Percentiles rank a stretch among this genome's conserved stretches.
Evolutionary conservation across 371 early-diverging fungal genomes (phyloP).

Genomic region (Gilbertella persicaria): DNA sequence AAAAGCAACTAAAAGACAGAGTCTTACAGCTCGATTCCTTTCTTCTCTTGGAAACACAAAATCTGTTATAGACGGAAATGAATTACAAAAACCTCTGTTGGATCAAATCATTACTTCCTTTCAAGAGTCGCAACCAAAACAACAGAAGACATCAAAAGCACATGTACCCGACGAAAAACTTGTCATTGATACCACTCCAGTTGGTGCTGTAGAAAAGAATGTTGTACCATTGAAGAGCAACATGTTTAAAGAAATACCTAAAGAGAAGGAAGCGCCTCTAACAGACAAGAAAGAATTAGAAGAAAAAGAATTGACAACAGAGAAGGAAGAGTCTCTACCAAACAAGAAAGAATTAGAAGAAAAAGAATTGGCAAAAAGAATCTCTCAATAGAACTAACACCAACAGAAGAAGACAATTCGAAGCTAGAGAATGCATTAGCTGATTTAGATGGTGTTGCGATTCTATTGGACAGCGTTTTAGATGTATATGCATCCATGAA

Average conservation of each 20-base stretch:
- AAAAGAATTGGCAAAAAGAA: not conserved
- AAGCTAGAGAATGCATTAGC: conserved; percentile 23
- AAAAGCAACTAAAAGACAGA: conserved; percentile 46
- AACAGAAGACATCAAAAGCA: too few species aligned
- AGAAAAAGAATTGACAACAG: too few species aligned
- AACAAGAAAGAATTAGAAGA: not conserved
- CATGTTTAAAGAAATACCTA: too few species aligned
- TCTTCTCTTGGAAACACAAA: conserved; percentile 21
- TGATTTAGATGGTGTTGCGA: conserved; percentile 35
- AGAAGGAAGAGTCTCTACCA: too few species aligned
- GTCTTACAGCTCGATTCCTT: conserved; percentile 45
- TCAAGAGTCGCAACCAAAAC: not conserved
- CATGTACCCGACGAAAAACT: not conserved
- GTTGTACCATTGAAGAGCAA: too few species aligned
- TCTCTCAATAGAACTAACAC: not conserved
- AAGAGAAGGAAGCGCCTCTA: too few species aligned
- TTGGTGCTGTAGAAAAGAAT: too few species aligned
- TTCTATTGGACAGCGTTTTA: conserved; percentile 36
- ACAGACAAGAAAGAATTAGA: not conserved
- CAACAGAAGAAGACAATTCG: conserved; percentile 4
- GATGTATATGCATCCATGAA: conserved; percentile 16
- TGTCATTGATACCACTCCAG: not conserved
- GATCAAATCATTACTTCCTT: conserved; percentile 23
- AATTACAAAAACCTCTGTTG: conserved; percentile 15
- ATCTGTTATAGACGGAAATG: not conserved